Evolutionary conservation across 2,329 filamentous ascomycete species (phyloP).

Genomic region (Ascochyta rabiei): DNA sequence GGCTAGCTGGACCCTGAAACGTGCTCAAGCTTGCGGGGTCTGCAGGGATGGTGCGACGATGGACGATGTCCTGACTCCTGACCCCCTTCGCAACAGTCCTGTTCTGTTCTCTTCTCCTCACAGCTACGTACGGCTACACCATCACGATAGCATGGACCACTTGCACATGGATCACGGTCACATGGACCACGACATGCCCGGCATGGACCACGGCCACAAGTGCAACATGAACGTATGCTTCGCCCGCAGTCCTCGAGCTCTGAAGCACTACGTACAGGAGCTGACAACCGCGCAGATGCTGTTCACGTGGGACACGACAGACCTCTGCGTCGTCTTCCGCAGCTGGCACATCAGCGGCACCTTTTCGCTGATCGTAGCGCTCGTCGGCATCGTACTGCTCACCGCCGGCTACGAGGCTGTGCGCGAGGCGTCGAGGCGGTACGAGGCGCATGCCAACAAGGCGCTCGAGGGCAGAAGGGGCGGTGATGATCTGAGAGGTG

Average conservation of each 20-base stretch:
- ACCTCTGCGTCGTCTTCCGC: conserved; percentile 95
- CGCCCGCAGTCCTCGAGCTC: not conserved
- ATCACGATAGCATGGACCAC: conserved; percentile 42
- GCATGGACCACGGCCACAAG: conserved; percentile 58
- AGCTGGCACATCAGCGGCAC: conserved; percentile 85
- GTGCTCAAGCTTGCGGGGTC: conserved; percentile 18
- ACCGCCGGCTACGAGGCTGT: conserved; percentile 93
- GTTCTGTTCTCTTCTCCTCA: conserved; percentile 1
- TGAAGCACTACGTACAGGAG: not conserved
- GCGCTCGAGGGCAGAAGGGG: conserved; percentile 31
- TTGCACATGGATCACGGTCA: conserved; percentile 62
- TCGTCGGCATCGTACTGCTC: conserved; percentile 80
- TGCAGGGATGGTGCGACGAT: conserved; percentile 32
- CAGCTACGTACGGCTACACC: not conserved
- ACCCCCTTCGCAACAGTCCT: conserved; percentile 1
- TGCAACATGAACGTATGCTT: conserved; percentile 90
- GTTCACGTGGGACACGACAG: conserved; percentile 92
- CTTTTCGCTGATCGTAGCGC: conserved; percentile 76
- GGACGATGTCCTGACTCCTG: too few species aligned
- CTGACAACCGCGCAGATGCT: conserved; percentile 73
- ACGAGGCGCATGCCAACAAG: conserved; percentile 62
- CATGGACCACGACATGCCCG: conserved; percentile 61
- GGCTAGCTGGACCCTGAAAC: conserved; percentile 12
- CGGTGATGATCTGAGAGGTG: conserved; percentile 43
- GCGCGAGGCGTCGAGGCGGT: conserved; percentile 75